Evolutionary conservation across 257 asterid genomes (phyloP), one percentile per base, ranked within the genome.

Genomic region (Oldenlandia corymbosa): DNA sequence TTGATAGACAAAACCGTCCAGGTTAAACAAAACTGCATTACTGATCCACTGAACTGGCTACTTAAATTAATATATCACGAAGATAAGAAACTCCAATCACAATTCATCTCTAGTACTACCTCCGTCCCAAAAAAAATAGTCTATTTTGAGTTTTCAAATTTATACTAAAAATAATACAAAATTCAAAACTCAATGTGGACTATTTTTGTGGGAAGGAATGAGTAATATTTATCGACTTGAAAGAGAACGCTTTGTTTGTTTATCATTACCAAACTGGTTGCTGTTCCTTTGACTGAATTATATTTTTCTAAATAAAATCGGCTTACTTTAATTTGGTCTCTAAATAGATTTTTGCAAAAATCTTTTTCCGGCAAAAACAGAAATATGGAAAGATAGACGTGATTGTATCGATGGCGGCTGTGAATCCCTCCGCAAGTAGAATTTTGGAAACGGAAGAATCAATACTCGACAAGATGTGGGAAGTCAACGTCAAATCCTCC

Each of bases 401-500:
- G 30, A 36, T 88, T 23, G 95, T 91, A 73, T 86, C 87, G 49
- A 91, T 88, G 76, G 98, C 98, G 64, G 98, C 98, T 68, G 96
- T 88, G 54, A 91, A 91, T 71, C 98, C 96, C 20, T 28, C 95
- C 18, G 78, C 76, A 10, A 88, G 79, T 39, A 49, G 87, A 24
- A 85, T 91, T 39, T 67, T 91, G 78, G 88, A 84, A 64, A 84
- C 86, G 28, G 80, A 86, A 76, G 96, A 88, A 78, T 32, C 84
- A 1, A 85, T 81, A 41, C 98, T 91, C 48, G 98, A 91, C 81
- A 91, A 91, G 74, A 72, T 91, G 55, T 91, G 98, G 98, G 98
- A 91, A 58, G 78, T 91, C 77, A 88, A 91, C 50, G 88, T 91
- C 69, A 91, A 91, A 78, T 72, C 91, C 67, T 58, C 96, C 10